Conservation (phyloP, 2,329 filamentous ascomycete species). For the Fusarium sp. region DNA sequence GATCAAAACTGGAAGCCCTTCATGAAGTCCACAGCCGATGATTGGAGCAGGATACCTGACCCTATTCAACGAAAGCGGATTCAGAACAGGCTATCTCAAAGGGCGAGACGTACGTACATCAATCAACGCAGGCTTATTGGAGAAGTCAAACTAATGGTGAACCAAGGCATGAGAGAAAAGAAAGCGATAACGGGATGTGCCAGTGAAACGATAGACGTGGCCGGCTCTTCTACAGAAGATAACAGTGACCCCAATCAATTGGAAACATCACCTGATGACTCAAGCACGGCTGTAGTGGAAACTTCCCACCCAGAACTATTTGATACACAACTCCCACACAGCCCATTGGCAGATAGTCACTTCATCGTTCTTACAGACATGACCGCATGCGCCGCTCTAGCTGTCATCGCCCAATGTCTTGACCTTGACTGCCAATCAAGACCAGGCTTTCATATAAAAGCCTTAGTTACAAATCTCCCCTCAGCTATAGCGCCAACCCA, state of each 20-base stretch:
- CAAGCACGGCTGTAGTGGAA: neutral
- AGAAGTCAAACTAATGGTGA: rapidly evolving
- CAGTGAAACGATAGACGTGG: rapidly evolving
- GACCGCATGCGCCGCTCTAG: conserved; percentile 10
- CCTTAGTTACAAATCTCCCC: neutral
- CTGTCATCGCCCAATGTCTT: conserved; percentile 1
- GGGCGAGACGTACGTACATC: conserved; percentile 25
- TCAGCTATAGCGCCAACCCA: conserved; percentile 6
- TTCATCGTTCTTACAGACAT: conserved; percentile 14
- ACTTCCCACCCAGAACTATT: neutral
- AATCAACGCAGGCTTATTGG: rapidly evolving
- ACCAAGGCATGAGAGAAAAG: neutral
- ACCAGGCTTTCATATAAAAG: neutral
- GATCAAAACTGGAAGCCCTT: conserved; percentile 13
- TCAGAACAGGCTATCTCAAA: conserved; percentile 35
- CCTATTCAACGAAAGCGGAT: conserved; percentile 28
- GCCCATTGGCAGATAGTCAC: neutral
- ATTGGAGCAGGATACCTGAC: conserved; percentile 30
- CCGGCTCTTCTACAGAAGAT: neutral
- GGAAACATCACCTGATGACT: neutral
- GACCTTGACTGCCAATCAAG: neutral
- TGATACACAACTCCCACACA: neutral
- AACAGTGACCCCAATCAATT: neutral
- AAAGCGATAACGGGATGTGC: neutral
- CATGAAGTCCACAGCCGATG: conserved; percentile 13